A percentile compares a stretch with the other conserved stretches of the same genome.
Evolutionary conservation across 192 early-diverging fungal genomes (phyloP).

Genomic region (Mortierella hygrophila): DNA sequence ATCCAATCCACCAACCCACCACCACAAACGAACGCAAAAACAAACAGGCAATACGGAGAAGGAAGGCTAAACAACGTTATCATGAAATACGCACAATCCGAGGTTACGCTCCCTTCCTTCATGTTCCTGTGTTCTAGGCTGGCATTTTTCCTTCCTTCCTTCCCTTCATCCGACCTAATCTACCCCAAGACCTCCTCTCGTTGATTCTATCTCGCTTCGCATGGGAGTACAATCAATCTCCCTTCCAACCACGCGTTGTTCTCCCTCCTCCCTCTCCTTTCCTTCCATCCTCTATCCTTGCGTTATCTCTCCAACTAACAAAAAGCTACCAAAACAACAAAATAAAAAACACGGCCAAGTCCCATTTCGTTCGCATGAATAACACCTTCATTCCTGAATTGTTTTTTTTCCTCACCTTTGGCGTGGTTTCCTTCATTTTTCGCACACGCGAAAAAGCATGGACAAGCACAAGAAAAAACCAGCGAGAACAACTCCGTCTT

Average conservation of each 20-base stretch:
- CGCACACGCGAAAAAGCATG: neutral
- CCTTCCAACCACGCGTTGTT: neutral
- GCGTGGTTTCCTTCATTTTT: neutral
- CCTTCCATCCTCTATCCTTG: neutral
- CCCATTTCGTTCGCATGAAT: too few species aligned
- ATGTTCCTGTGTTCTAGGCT: neutral
- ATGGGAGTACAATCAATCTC: constrained; percentile 7
- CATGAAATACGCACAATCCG: neutral
- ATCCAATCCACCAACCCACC: neutral
- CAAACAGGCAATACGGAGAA: neutral
- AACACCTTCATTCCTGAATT: too few species aligned
- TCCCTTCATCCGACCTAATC: neutral
- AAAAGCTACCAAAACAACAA: neutral
- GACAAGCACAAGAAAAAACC: neutral
- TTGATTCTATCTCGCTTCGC: neutral
- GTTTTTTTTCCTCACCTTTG: too few species aligned
- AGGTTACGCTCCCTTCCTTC: neutral
- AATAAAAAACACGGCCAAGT: neutral
- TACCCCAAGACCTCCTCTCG: neutral
- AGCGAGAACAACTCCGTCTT: neutral
- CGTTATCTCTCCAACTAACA: neutral
- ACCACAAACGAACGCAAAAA: neutral
- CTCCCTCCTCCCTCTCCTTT: neutral
- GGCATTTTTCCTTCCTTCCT: neutral
- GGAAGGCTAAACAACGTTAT: neutral